Evolutionary conservation across 805 yeast genomes (phyloP).

Genomic region (Sugiyamaella smithiae): DNA sequence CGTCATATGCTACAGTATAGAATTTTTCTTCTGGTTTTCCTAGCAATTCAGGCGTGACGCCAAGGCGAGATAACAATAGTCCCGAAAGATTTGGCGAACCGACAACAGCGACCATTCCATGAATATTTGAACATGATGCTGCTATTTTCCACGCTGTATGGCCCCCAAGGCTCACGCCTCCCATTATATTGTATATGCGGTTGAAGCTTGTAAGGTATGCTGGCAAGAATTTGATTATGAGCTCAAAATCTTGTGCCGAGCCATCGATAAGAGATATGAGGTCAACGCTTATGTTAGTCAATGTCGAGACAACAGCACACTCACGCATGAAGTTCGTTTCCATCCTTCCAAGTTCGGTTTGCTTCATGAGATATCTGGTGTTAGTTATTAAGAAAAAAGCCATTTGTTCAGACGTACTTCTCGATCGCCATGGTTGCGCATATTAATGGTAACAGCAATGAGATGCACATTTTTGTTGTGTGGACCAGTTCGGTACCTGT

Average conservation of each 20-base stretch:
- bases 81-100: slow-evolving; percentile 48
- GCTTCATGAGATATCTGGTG: slow-evolving; percentile 23
- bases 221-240: slow-evolving; percentile 46
- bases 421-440: slow-evolving; percentile 56
- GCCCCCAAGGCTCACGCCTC: slow-evolving; percentile 57
- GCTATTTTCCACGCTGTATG: slow-evolving; percentile 47
- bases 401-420: too few relatives aligned
- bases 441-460: slow-evolving; percentile 50
- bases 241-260: slow-evolving; percentile 43
- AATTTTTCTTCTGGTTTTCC: not conserved
- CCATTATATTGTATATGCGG: slow-evolving; percentile 36
- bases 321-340: slow-evolving; percentile 46
- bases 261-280: slow-evolving; percentile 49
- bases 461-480: slow-evolving; percentile 21
- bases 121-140: slow-evolving; percentile 28
- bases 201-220: slow-evolving; percentile 28
- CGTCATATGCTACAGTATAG: not conserved
- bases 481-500: too few relatives aligned
- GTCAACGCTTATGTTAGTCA: slow-evolving; percentile 34
- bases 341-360: slow-evolving; percentile 46
- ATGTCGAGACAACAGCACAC: not conserved
- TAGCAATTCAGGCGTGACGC: not conserved
- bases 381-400: not conserved
- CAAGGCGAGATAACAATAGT: slow-evolving; percentile 38
- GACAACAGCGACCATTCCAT: slow-evolving; percentile 27